A percentile compares a stretch with the other conserved stretches of the same genome.
Conservation (phyloP, 2,329 filamentous ascomycete species). For the Microcyclosporella mali region DNA sequence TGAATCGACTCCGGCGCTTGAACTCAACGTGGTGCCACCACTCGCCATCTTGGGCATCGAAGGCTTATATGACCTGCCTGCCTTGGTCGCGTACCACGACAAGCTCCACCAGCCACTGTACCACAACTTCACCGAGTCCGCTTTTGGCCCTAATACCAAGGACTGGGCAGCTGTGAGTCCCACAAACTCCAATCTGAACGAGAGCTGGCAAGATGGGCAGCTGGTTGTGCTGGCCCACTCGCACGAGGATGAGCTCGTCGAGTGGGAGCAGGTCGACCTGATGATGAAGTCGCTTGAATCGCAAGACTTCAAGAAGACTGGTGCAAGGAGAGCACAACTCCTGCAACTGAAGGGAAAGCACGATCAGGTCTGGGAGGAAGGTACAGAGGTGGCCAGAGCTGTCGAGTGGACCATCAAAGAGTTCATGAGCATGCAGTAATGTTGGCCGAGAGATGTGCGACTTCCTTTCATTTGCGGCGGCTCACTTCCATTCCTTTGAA, state of each 20-base stretch:
- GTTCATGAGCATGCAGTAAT: constrained; percentile 9
- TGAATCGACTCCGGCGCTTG: constrained; percentile 22
- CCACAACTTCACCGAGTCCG: constrained; percentile 50
- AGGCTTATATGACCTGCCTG: constrained; percentile 61
- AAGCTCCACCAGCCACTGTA: constrained; percentile 47
- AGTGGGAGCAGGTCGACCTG: constrained; percentile 51
- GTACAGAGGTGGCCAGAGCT: constrained; percentile 48
- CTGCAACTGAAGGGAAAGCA: constrained; percentile 53
- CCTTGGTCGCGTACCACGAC: constrained; percentile 43
- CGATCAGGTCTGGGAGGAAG: constrained; percentile 58
- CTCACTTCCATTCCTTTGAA: not conserved
- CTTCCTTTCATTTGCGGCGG: not conserved
- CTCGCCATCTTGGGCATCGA: constrained; percentile 54
- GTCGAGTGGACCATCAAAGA: constrained; percentile 23
- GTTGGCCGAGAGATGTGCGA: not conserved
- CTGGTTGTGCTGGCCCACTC: constrained; percentile 43
- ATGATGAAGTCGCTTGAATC: constrained; percentile 49
- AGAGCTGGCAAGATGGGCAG: constrained; percentile 36
- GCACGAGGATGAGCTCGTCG: constrained; percentile 44
- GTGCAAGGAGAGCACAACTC: constrained; percentile 32
- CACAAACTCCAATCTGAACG: constrained; percentile 38
- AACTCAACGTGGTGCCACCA: constrained; percentile 35
- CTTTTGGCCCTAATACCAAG: constrained; percentile 51
- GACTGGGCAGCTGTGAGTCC: constrained; percentile 55
- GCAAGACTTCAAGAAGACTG: constrained; percentile 35